Evolutionary conservation across 257 asterid genomes (phyloP).

Genomic region (Gentiana straminea): DNA sequence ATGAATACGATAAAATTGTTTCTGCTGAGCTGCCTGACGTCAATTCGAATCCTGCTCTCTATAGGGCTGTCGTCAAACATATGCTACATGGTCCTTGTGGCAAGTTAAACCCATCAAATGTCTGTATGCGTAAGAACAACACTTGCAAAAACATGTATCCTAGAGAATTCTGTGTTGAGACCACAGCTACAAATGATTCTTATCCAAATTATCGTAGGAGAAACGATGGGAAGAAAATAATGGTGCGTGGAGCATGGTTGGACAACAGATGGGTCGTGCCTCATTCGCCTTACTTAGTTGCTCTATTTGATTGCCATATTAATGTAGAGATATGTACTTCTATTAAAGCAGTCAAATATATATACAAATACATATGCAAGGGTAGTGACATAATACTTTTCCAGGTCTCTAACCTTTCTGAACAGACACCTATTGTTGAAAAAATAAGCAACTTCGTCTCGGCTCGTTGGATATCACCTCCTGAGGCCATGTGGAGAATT

Average conservation of each 20-base stretch:
- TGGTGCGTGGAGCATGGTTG: background rate
- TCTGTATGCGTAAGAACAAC: too few species aligned
- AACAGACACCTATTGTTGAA: background rate
- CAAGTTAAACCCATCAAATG: too few species aligned
- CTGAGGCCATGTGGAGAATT: background rate
- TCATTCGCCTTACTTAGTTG: background rate
- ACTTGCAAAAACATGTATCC: too few species aligned
- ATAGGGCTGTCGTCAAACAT: background rate
- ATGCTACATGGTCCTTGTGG: slow-evolving; percentile 2
- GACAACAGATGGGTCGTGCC: background rate
- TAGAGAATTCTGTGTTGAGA: too few species aligned
- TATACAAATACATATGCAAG: background rate
- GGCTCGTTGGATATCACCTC: background rate
- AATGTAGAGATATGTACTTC: background rate
- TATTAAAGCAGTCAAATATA: background rate
- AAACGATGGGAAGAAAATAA: background rate
- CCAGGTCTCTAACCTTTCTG: background rate
- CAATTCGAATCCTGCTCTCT: background rate
- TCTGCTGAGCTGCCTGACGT: background rate
- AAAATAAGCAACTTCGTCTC: background rate
- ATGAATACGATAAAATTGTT: background rate
- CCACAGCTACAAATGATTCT: too few species aligned
- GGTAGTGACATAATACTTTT: background rate
- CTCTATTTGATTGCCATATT: background rate
- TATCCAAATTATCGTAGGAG: background rate